Percentiles rank a stretch among this genome's conserved stretches.
phyloP scores from a whole-genome alignment of 2,329 filamentous ascomycete species.

The Chaetomiaceae sp. region DNA sequence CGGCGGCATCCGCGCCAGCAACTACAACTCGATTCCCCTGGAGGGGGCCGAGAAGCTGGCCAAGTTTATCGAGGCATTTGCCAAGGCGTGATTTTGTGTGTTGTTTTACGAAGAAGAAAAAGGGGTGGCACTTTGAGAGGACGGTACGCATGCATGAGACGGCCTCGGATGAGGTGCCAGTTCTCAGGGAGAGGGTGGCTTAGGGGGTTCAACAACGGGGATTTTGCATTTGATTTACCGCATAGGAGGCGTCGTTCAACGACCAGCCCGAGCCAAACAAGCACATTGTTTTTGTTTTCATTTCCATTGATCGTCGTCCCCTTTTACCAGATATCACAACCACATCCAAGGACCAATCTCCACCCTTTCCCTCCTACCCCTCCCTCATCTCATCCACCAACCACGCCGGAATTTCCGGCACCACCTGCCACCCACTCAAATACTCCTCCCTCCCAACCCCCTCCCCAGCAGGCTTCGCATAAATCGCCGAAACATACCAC shows the following conservation, averaged over 20 bases:
- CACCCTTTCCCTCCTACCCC: background rate
- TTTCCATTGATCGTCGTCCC: too few species aligned
- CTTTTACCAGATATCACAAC: too few species aligned
- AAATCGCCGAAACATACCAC: conserved; percentile 69
- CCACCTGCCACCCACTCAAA: conserved; percentile 56
- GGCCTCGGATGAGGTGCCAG: background rate
- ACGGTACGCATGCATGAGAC: background rate
- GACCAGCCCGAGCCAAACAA: conserved; percentile 3
- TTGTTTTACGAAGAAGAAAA: background rate
- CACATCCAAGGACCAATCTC: too few species aligned
- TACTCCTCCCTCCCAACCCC: conserved; percentile 49
- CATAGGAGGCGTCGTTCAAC: conserved; percentile 13
- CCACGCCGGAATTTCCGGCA: conserved; percentile 57
- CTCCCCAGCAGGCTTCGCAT: conserved; percentile 58
- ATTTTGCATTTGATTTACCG: background rate
- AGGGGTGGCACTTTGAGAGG: background rate
- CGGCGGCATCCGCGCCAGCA: conserved; percentile 78
- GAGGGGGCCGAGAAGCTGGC: conserved; percentile 64
- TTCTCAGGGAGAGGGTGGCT: background rate
- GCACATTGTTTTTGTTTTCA: background rate
- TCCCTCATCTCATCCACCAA: conserved; percentile 46
- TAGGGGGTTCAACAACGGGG: conserved; percentile 7
- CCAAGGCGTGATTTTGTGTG: conserved; percentile 31
- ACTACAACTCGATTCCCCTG: conserved; percentile 79
- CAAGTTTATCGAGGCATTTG: conserved; percentile 54